phyloP scores from a whole-genome alignment of 1,284 basidiomycete species.

The Leccinum ponderosum region DNA sequence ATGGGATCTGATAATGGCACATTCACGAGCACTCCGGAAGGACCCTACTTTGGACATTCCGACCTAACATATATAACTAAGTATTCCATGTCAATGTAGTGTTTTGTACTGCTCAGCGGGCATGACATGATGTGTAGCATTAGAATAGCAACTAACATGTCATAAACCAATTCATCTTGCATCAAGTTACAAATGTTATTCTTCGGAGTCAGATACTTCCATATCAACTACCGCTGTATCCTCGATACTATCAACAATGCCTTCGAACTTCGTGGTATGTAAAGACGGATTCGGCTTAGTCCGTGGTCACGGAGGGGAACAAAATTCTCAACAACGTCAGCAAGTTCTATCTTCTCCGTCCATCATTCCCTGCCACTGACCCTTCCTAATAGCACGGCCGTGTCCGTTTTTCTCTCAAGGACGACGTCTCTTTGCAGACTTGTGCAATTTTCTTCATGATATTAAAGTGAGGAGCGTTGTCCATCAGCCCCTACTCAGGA shows the following conservation, averaged over 20 bases:
- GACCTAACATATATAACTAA: slow-evolving; percentile 3
- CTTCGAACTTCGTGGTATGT: neutral
- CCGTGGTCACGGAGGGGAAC: slow-evolving; percentile 23
- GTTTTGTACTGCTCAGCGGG: slow-evolving; percentile 27
- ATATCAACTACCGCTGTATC: slow-evolving; percentile 23
- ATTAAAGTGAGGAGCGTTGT: slow-evolving; percentile 40
- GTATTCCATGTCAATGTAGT: slow-evolving; percentile 10
- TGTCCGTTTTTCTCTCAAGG: slow-evolving; percentile 82
- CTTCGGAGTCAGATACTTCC: slow-evolving; percentile 31
- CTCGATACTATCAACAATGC: neutral
- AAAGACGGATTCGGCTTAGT: slow-evolving; percentile 16
- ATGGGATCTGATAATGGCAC: slow-evolving; percentile 10
- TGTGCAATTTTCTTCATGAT: slow-evolving; percentile 77
- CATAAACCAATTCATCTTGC: slow-evolving; percentile 1
- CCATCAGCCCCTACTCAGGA: slow-evolving; percentile 16
- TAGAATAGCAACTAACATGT: slow-evolving; percentile 14
- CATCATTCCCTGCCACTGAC: slow-evolving; percentile 9
- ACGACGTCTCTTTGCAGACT: slow-evolving; percentile 71
- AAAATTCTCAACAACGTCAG: slow-evolving; percentile 17
- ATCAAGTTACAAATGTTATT: slow-evolving; percentile 14
- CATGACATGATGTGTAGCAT: slow-evolving; percentile 26
- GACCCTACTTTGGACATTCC: slow-evolving; percentile 17
- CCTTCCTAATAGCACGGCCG: slow-evolving; percentile 57
- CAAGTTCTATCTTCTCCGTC: slow-evolving; percentile 20
- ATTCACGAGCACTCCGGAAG: slow-evolving; percentile 11